Conservation (phyloP, 306 rosid genomes). For the Sesbania bispinosa region DNA sequence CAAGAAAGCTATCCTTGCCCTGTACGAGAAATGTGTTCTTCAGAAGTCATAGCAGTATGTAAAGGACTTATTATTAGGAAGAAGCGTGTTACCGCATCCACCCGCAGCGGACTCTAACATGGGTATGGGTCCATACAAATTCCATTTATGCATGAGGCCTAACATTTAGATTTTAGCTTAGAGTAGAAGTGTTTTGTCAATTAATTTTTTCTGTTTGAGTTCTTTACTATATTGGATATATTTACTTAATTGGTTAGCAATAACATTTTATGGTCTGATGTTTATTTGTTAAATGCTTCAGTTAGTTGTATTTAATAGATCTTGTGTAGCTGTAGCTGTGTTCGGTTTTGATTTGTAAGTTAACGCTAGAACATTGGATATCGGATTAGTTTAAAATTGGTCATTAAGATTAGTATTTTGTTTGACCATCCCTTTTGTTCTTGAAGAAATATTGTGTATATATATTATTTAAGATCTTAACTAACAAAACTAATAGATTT, state of each 20-base stretch:
- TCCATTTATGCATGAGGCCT: slow-evolving; percentile 5
- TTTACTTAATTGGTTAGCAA: slow-evolving; percentile 25
- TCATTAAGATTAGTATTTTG: not conserved
- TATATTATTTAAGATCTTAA: no score
- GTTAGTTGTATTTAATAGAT: slow-evolving; percentile 18
- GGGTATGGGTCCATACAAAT: no score
- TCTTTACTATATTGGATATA: slow-evolving; percentile 4
- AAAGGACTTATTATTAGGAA: slow-evolving; percentile 27
- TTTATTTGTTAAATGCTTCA: slow-evolving; percentile 18
- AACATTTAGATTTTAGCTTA: slow-evolving; percentile 11
- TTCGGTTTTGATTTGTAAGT: not conserved
- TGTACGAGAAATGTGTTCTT: slow-evolving; percentile 74
- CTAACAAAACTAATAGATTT: no score
- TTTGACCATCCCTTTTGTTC: not conserved
- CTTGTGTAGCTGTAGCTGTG: slow-evolving; percentile 14
- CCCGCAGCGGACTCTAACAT: no score
- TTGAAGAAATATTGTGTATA: no score
- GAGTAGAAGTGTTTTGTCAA: slow-evolving; percentile 23
- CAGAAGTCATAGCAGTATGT: slow-evolving; percentile 52
- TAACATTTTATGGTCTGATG: slow-evolving; percentile 21
- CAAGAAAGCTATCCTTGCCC: slow-evolving; percentile 71
- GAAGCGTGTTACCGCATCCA: no score
- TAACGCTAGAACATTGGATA: not conserved
- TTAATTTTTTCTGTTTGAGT: not conserved
- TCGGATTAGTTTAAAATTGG: not conserved